phyloP scores from a whole-genome alignment of 306 rosid genomes.

The Boehmeria nivea region DNA sequence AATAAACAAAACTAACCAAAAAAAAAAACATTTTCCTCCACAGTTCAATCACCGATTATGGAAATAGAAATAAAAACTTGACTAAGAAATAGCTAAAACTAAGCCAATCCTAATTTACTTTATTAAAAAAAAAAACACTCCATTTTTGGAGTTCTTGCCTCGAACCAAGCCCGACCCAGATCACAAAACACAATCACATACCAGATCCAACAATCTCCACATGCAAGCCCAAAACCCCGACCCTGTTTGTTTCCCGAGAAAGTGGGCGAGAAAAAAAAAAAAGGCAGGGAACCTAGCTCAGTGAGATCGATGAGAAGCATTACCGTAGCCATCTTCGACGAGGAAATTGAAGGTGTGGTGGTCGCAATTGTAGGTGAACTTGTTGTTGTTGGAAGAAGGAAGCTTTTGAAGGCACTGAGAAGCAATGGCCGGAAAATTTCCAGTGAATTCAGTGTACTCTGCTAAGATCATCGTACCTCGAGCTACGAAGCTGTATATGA shows the following conservation, averaged over 20 bases:
- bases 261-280: slow-evolving; percentile 1
- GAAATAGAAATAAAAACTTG: no score
- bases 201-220: slow-evolving; percentile 38
- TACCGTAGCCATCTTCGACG: slow-evolving; percentile 88
- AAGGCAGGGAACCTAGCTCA: no score
- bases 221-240: slow-evolving; percentile 19
- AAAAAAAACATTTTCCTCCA: no score
- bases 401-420: slow-evolving; percentile 84
- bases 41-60: no score
- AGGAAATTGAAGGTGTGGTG: slow-evolving; percentile 86
- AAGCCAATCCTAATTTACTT: no score
- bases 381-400: slow-evolving; percentile 72
- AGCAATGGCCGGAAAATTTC: slow-evolving; percentile 93
- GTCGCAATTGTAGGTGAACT: slow-evolving; percentile 85
- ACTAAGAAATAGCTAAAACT: no score
- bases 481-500: slow-evolving; percentile 87
- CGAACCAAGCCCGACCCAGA: slow-evolving; percentile 13
- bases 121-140: slow-evolving; percentile 19
- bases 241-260: slow-evolving; percentile 1
- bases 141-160: not conserved
- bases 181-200: slow-evolving; percentile 1
- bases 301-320: slow-evolving; percentile 11
- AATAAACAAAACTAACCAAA: slow-evolving; percentile 6
- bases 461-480: slow-evolving; percentile 87
- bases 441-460: slow-evolving; percentile 90